Percentiles rank a stretch among this genome's conserved stretches.
phyloP scores from a whole-genome alignment of 345 rosid genomes.

The Brassica carinata region DNA sequence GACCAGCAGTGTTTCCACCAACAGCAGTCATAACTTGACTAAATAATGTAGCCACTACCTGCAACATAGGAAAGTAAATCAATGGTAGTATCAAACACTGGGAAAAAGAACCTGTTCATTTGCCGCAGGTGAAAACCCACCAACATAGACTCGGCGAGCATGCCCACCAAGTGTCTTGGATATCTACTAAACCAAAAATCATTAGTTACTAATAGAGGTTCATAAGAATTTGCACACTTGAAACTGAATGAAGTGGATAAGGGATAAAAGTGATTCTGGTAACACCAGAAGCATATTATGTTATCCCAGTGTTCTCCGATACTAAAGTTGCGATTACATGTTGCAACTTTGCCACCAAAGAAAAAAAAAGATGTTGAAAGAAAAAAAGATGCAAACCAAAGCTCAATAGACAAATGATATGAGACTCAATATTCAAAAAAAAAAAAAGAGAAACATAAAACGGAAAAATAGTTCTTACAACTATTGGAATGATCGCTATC shows the following conservation, averaged over 20 bases:
- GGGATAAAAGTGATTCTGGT: slow-evolving; percentile 26
- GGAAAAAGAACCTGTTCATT: slow-evolving; percentile 70
- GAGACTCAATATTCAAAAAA: background rate
- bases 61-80: slow-evolving; percentile 33
- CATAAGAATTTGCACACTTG: background rate
- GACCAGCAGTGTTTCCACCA: slow-evolving; percentile 93
- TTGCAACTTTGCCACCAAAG: slow-evolving; percentile 78
- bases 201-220: background rate
- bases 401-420: background rate
- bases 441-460: background rate
- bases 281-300: slow-evolving; percentile 48
- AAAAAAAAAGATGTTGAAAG: slow-evolving; percentile 50
- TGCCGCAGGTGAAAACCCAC: slow-evolving; percentile 88
- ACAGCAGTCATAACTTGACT: slow-evolving; percentile 95
- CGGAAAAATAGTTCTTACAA: slow-evolving; percentile 49
- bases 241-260: background rate
- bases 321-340: slow-evolving; percentile 87
- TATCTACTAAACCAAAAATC: too few species aligned
- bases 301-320: slow-evolving; percentile 68
- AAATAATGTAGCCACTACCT: slow-evolving; percentile 88
- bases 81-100: slow-evolving; percentile 3
- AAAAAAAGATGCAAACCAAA: background rate
- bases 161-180: slow-evolving; percentile 43
- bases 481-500: slow-evolving; percentile 81
- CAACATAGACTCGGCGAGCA: slow-evolving; percentile 93